Conservation (phyloP, 495 filamentous ascomycete genomes). For the Tuber borchii region DNA sequence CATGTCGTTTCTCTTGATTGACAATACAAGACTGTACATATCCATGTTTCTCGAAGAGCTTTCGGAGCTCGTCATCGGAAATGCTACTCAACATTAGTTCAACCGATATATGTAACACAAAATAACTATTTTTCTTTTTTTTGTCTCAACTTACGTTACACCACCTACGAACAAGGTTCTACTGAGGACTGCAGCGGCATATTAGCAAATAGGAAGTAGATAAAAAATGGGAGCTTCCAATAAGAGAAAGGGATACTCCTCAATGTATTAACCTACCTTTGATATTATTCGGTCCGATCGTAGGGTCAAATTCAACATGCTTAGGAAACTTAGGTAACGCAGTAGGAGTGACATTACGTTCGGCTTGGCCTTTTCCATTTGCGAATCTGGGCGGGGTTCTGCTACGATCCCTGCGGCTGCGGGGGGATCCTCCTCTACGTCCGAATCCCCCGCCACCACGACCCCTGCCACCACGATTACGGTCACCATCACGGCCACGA, state of each 20-base stretch:
- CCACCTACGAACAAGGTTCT: slow-evolving; percentile 94
- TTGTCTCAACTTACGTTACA: slow-evolving; percentile 63
- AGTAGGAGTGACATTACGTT: slow-evolving; percentile 31
- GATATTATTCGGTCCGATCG: slow-evolving; percentile 65
- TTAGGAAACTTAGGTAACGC: slow-evolving; percentile 51
- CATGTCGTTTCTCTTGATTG: slow-evolving; percentile 93
- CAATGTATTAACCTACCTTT: slow-evolving; percentile 54
- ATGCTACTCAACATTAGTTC: slow-evolving; percentile 48
- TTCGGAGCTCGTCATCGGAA: slow-evolving; percentile 71
- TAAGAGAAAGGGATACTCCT: slow-evolving; percentile 5
- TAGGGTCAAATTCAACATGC: slow-evolving; percentile 71
- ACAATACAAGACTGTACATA: slow-evolving; percentile 94
- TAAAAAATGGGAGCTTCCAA: background rate
- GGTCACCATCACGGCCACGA: slow-evolving; percentile 56
- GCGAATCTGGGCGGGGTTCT: slow-evolving; percentile 49
- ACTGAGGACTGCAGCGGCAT: slow-evolving; percentile 62
- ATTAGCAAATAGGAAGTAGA: slow-evolving; percentile 22
- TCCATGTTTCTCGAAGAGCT: slow-evolving; percentile 71
- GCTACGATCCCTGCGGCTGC: slow-evolving; percentile 48
- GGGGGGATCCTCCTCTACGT: slow-evolving; percentile 34
- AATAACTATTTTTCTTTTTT: background rate
- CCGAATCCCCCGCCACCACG: slow-evolving; percentile 46
- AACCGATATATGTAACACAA: background rate
- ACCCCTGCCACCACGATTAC: slow-evolving; percentile 52
- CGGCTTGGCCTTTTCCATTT: slow-evolving; percentile 35